phyloP scores from a whole-genome alignment of 2,329 filamentous ascomycete species.

The Aspergillus arachidicola region DNA sequence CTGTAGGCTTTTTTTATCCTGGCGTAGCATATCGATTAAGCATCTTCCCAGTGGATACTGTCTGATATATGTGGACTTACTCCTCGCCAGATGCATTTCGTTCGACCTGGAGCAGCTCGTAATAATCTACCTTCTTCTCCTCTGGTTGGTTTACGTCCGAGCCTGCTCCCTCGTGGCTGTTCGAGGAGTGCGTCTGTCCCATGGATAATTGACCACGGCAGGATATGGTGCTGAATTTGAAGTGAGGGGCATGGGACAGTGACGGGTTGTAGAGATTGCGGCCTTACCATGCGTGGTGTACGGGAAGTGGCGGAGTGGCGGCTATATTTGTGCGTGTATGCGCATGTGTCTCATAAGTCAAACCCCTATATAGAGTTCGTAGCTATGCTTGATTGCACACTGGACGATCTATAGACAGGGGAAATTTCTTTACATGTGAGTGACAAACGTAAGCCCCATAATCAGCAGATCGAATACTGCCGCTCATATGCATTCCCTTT shows the following conservation, averaged over 20 bases:
- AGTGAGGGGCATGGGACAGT: background rate
- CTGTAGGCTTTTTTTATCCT: constrained; percentile 94
- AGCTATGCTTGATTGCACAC: background rate
- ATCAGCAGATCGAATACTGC: background rate
- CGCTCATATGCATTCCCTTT: too few relatives aligned
- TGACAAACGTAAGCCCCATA: background rate
- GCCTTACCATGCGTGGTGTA: background rate
- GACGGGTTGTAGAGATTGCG: background rate
- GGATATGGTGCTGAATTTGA: background rate
- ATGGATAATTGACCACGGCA: constrained; percentile 25
- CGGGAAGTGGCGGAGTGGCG: background rate
- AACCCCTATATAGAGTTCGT: background rate
- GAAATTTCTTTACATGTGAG: background rate
- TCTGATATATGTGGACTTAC: constrained; percentile 48
- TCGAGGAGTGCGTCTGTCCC: constrained; percentile 49
- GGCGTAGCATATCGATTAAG: background rate
- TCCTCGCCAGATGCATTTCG: constrained; percentile 78
- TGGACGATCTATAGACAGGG: background rate
- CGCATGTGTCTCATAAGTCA: too few relatives aligned
- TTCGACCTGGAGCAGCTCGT: constrained; percentile 77
- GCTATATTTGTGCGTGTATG: background rate
- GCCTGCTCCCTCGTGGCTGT: constrained; percentile 23
- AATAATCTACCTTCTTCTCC: constrained; percentile 53
- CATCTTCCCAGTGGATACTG: background rate
- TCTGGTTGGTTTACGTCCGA: constrained; percentile 22